A percentile compares a stretch with the other conserved stretches of the same genome.
Evolutionary conservation across 2,329 filamentous ascomycete species (phyloP).

Genomic region (Clonostachys solani): DNA sequence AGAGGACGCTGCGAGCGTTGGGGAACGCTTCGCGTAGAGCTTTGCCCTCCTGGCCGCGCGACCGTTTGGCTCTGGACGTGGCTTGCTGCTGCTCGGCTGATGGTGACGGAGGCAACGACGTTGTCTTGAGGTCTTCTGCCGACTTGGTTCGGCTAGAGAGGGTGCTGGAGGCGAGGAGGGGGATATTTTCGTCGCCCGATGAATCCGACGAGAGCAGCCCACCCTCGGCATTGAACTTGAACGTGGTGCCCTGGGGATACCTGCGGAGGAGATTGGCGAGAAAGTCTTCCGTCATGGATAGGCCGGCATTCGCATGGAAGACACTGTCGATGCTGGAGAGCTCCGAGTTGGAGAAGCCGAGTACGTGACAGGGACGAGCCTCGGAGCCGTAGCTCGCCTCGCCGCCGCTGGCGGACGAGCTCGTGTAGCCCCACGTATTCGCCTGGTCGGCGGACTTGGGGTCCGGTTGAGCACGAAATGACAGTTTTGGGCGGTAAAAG

Average conservation of each 20-base stretch:
- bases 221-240: constrained; percentile 34
- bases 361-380: not conserved
- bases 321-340: constrained; percentile 15
- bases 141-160: constrained; percentile 30
- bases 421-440: not conserved
- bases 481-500: constrained; percentile 14
- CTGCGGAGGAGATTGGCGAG: constrained; percentile 34
- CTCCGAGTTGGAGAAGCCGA: not conserved
- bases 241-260: constrained; percentile 40
- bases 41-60: constrained; percentile 13
- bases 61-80: not conserved
- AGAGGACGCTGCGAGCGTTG: constrained; percentile 36
- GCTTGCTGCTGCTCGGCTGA: not conserved
- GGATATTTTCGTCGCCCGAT: constrained; percentile 8
- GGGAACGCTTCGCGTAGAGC: constrained; percentile 30
- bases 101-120: not conserved
- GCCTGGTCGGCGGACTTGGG: not conserved
- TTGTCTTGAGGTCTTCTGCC: not conserved
- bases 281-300: constrained; percentile 44
- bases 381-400: constrained; percentile 9
- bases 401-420: not conserved
- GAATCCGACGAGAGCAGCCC: constrained; percentile 22
- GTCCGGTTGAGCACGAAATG: not conserved
- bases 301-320: constrained; percentile 38
- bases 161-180: constrained; percentile 8